Evolutionary conservation across 192 early-diverging fungal species (phyloP), one percentile per base, ranked within the genome.

Genomic region (Funneliformis geosporum): DNA sequence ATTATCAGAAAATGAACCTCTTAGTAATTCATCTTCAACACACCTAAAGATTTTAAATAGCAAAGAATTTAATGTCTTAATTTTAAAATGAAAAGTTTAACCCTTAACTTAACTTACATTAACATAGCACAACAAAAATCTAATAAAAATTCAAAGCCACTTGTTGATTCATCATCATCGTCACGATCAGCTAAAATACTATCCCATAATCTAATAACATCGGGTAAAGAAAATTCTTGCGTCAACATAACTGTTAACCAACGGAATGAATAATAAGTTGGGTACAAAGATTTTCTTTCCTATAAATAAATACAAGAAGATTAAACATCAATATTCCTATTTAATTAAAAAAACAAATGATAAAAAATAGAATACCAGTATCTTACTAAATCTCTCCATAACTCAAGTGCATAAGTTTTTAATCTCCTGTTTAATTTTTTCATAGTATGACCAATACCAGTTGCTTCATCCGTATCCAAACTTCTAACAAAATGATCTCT

Each of bases 131-230:
- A 87, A 59, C 87, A 86, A 84, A 94, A 93, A 71, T 95, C 93
- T 28, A 93, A 82, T 64, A 95, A 80, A 84, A 95, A 93, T 44
- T 91, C 90, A 81, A 92, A 88, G 18, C 84, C 79, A 68, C 50
- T 77, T 1, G 59, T 23, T 60, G 78, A 78, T 10, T 76, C 86
- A 27, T 82, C 82, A 46, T 87, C 85, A 60, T 80, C 78, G 76
- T 83, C 84, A 73, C 70, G 71, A 78, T 95, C 92, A 0, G 94
- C 90, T 60, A 95, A 83, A 10, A 94, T 75, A 39, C 93, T 89
- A 81, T 95, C 94, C 94, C 94, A 95, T 55, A 95, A 83, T 27
- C 89, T 80, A 70, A 94, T 89, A 4, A 93, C 89, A 83, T 95
- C 93, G 0, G 94, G 94, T 10, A 95, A 83, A 39, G 89, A 82